Evolutionary conservation across 768 basidiomycete genomes (phyloP), one percentile per base, ranked within the genome.

Genomic region (Termitomyces sp.): DNA sequence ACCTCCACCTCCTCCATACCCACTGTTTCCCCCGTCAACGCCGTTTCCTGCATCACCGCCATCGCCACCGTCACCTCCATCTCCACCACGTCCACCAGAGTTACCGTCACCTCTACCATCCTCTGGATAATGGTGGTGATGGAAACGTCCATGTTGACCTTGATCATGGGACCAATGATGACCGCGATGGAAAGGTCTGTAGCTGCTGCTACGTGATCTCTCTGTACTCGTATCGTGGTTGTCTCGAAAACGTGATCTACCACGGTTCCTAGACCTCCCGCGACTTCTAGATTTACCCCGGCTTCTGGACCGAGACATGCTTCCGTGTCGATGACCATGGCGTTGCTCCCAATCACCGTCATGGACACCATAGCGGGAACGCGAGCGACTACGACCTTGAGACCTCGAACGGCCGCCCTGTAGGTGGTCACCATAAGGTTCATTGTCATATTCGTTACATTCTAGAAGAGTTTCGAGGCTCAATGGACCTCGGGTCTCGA

Each of bases 391-490:
- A 16, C 51, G 50, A 46, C 42, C 33, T 54, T 52, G 54, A 50
- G 47, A 60, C 26, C 29, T 46, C 24, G 58, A 59, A 46, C 45
- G n/a, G 28, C 42, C 29, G 24, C 31, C 44, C 44, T 33, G 34
- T 26, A 39, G 18, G 16, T 50, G 39, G 18, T 34, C 20, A 26
- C 34, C 10, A 33, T 28, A 20, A 22, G 28, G 20, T 31, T 36
- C n/a, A n/a, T 55, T n/a, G 18, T 51, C 29, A 45, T 52, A 28
- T 9, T 60, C 50, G 10, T 56, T 54, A 42, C 62, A 62, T 28
- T 59, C 61, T 28, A 62, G 61, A 16, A 62, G 54, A 29, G 29
- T 50, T 15, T 50, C 34, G 37, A 62, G 55, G 34, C 50, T 60
- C 42, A 56, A 31, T 5, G 54, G 36, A 33, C 28, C 24, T 20